A percentile compares a stretch with the other conserved stretches of the same genome.
Evolutionary conservation across 129 eudicot genomes (phyloP).

Genomic region (Scalesia atractyloides): DNA sequence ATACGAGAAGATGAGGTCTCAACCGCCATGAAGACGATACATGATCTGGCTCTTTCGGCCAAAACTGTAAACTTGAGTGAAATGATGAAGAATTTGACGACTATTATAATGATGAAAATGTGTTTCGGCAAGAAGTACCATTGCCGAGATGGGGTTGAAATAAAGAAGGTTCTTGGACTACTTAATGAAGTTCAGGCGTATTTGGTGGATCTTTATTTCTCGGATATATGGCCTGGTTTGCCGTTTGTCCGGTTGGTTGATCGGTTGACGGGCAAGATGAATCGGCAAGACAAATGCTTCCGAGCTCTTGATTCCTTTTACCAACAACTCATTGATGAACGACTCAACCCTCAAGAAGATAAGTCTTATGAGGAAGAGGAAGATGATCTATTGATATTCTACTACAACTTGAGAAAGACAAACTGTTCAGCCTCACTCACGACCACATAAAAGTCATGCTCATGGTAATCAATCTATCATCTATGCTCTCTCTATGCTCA

Average conservation of each 20-base stretch:
- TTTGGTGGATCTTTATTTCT: background rate
- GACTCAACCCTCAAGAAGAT: constrained; percentile 25
- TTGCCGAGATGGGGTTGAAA: constrained; percentile 9
- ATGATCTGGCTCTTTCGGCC: constrained; percentile 14
- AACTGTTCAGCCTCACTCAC: constrained; percentile 2
- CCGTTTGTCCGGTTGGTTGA: constrained; percentile 40
- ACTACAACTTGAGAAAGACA: constrained; percentile 17
- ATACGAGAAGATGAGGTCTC: constrained; percentile 37
- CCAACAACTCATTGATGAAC: constrained; percentile 8
- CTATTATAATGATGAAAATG: constrained; percentile 12
- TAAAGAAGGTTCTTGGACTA: constrained; percentile 16
- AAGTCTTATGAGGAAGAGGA: constrained; percentile 20
- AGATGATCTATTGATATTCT: constrained; percentile 19
- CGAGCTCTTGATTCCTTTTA: constrained; percentile 30
- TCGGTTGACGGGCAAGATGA: constrained; percentile 19
- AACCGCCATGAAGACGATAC: constrained; percentile 20
- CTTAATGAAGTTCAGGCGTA: constrained; percentile 19
- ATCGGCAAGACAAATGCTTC: constrained; percentile 27
- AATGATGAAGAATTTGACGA: constrained; percentile 4
- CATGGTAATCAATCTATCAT: constrained; percentile 35
- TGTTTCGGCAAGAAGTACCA: constrained; percentile 32
- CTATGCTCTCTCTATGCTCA: constrained; percentile 10
- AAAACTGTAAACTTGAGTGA: constrained; percentile 18
- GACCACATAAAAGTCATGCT: constrained; percentile 19
- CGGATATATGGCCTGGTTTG: constrained; percentile 32